Conservation (phyloP, 805 yeast genomes). For the Wickerhamiella parazyma region DNA sequence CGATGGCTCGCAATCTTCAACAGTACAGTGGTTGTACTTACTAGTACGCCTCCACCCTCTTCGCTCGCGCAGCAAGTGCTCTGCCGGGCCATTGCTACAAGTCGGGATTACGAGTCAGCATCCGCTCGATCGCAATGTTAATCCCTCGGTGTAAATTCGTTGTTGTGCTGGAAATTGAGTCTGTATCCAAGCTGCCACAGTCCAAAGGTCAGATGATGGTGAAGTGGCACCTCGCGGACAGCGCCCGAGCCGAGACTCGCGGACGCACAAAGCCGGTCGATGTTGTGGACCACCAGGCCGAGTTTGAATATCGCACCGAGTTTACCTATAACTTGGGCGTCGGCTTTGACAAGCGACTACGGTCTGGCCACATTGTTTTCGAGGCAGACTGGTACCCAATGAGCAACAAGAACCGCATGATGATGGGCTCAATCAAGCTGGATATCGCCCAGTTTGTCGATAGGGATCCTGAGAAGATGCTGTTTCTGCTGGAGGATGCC, state of each 20-base stretch:
- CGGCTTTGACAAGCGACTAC: conserved; percentile 26
- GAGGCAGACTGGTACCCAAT: conserved; percentile 34
- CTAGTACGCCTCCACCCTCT: too few relatives aligned
- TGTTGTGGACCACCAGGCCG: conserved; percentile 40
- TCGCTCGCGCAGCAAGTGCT: too few relatives aligned
- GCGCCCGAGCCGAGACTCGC: conserved; percentile 31
- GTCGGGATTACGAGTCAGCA: too few relatives aligned
- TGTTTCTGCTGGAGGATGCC: conserved; percentile 57
- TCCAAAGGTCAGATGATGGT: conserved; percentile 54
- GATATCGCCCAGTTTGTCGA: conserved; percentile 59
- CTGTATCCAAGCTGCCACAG: conserved; percentile 75
- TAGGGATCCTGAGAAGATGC: conserved; percentile 38
- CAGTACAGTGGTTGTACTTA: too few relatives aligned
- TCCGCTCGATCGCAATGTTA: not conserved
- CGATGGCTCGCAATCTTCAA: too few relatives aligned
- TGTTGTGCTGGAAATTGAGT: conserved; percentile 45
- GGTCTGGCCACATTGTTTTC: conserved; percentile 28
- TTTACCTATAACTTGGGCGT: conserved; percentile 32
- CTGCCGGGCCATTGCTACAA: too few relatives aligned
- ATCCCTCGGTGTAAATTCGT: conserved; percentile 43
- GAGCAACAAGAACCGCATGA: conserved; percentile 28
- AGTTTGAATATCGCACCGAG: conserved; percentile 33
- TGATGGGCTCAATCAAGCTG: conserved; percentile 52
- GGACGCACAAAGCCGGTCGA: conserved; percentile 34
- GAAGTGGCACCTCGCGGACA: conserved; percentile 47